Percentiles rank a stretch among this genome's conserved stretches.
Conservation (phyloP, 2,329 filamentous ascomycete genomes). For the Fusarium sp. region DNA sequence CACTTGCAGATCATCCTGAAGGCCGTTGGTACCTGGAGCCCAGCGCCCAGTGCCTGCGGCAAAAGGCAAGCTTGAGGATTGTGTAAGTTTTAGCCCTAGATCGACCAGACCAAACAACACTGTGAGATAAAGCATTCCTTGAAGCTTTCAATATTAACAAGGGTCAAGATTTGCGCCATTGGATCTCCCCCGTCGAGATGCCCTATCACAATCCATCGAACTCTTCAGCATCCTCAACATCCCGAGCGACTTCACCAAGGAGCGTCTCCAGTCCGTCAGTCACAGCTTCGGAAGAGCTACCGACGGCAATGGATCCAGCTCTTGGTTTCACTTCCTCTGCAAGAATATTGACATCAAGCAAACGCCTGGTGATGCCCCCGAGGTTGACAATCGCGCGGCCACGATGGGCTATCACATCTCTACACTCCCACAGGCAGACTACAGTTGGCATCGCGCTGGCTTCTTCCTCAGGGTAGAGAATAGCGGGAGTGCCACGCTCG, state of each 20-base stretch:
- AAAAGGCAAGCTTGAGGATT: constrained; percentile 44
- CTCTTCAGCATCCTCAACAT: constrained; percentile 48
- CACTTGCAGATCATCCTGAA: constrained; percentile 35
- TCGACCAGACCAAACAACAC: neutral
- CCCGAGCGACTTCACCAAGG: constrained; percentile 48
- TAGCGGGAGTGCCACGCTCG: constrained; percentile 34
- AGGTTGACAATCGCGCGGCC: constrained; percentile 43
- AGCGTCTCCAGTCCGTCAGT: constrained; percentile 47
- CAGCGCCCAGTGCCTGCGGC: constrained; percentile 35
- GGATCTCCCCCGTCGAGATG: constrained; percentile 41
- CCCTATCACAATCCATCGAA: constrained; percentile 40
- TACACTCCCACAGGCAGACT: constrained; percentile 45
- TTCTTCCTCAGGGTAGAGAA: constrained; percentile 44
- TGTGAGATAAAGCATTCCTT: neutral
- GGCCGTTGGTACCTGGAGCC: constrained; percentile 44
- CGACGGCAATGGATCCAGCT: constrained; percentile 40
- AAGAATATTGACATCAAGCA: constrained; percentile 47
- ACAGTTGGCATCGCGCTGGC: constrained; percentile 44
- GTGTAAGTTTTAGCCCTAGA: constrained; percentile 40
- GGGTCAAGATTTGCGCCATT: constrained; percentile 46
- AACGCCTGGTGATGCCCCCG: constrained; percentile 27
- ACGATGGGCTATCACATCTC: constrained; percentile 42
- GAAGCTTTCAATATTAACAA: neutral
- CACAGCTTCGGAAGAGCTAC: constrained; percentile 50
- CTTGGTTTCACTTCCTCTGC: constrained; percentile 53